Evolutionary conservation across 75 land plant genomes (phyloP).

Genomic region (Ceratopteris richardii): DNA sequence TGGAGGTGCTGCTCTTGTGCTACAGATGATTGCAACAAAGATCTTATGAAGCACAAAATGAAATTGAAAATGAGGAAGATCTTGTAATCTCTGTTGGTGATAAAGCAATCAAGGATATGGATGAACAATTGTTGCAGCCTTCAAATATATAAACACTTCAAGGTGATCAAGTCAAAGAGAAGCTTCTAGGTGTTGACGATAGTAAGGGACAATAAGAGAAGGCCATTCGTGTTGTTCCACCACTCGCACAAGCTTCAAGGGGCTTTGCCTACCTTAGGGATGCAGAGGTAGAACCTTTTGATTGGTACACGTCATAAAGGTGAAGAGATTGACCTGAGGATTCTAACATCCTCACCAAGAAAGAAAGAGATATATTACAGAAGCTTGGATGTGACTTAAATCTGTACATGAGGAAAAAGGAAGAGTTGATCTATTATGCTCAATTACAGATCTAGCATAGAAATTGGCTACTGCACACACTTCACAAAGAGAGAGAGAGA

Average conservation of each 20-base stretch:
- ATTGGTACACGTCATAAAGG: no score
- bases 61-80: constrained; percentile 75
- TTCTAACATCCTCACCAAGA: no score
- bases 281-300: no score
- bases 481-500: no score
- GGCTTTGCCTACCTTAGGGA: background rate
- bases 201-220: constrained; percentile 39
- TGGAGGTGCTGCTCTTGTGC: background rate
- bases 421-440: no score
- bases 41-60: constrained; percentile 49
- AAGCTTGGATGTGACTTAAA: no score
- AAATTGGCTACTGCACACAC: no score
- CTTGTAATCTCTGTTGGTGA: constrained; percentile 30
- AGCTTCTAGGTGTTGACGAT: constrained; percentile 39
- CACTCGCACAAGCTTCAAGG: background rate
- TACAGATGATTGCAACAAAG: constrained; percentile 75
- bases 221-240: constrained; percentile 15
- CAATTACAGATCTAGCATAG: no score
- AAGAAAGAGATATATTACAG: no score
- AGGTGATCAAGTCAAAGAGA: constrained; percentile 9
- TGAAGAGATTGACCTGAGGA: no score
- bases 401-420: no score
- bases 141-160: constrained; percentile 12
- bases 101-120: constrained; percentile 8
- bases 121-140: constrained; percentile 14